Evolutionary conservation across 495 filamentous ascomycete genomes (phyloP), one percentile per base, ranked within the genome.

Genomic region (Delitschia confertaspora): DNA sequence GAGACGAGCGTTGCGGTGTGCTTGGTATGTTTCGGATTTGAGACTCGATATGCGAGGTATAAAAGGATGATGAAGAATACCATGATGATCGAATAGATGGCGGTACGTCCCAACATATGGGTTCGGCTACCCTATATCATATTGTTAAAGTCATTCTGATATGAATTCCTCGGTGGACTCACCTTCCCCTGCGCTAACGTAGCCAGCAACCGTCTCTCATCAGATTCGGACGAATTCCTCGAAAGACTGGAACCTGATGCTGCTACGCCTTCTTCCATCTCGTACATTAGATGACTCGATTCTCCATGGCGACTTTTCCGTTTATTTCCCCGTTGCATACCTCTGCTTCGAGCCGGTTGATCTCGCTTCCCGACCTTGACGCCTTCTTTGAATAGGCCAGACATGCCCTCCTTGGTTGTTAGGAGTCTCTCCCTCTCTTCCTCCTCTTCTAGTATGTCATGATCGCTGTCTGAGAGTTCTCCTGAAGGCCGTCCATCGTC

Each of bases 341-440:
- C n/a, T 71, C 65, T 49, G 66, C 56, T 26, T 54, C 53, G 35
- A 65, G 62, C 39, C 69, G 61, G 32, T 49, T 47, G 31, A 39
- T 59, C 10, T 68, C 56, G 64, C 62, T 79, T 84, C 38, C 80
- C 82, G 14, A 74, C 70, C 56, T 59, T 68, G n/a, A 73, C 70
- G 8, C 55, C 61, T 19, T 59, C 55, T 17, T 33, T 42, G 49
- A 74, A 72, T 25, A 74, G 65, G 14, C 65, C 60, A 34, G 68
- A 63, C 6, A 74, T 63, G 17, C 75, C 71, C 37, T 69, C 65
- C 53, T 67, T 60, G 57, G 67, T 49, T 26, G 75, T 65, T 26
- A 95, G 69, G 31, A 95, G 61, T 47, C 81, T 76, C 55, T 93
- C 88, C 33, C 82, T 68, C 57, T 95, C 88, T 43, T 95, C 88